phyloP scores from a whole-genome alignment of 768 basidiomycete species.

The Gloeopeniophorella convolvens region DNA sequence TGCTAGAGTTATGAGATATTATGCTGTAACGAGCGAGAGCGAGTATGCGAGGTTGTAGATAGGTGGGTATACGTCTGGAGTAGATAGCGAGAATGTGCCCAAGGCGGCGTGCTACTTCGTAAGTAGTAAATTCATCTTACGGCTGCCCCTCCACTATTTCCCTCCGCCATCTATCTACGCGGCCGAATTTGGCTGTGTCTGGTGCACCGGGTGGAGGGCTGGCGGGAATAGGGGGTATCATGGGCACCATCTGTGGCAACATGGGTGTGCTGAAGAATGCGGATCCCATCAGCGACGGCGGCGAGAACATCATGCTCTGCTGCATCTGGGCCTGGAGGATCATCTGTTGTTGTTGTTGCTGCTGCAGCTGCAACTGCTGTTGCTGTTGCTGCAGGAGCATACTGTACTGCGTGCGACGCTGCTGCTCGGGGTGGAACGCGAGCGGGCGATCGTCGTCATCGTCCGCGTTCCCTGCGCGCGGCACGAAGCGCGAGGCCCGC shows the following conservation, averaged over 20 bases:
- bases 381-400: slow-evolving; percentile 42
- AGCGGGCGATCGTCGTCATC: slow-evolving; percentile 58
- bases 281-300: slow-evolving; percentile 61
- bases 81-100: too few relatives aligned
- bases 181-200: slow-evolving; percentile 59
- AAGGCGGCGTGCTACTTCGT: too few relatives aligned
- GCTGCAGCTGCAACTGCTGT: slow-evolving; percentile 48
- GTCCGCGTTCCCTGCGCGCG: slow-evolving; percentile 5
- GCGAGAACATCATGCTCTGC: slow-evolving; percentile 66
- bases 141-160: slow-evolving; percentile 67
- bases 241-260: slow-evolving; percentile 34
- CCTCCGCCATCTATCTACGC: slow-evolving; percentile 77
- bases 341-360: slow-evolving; percentile 59
- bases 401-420: slow-evolving; percentile 55
- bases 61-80: background rate
- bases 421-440: slow-evolving; percentile 72
- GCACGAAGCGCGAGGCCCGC: slow-evolving; percentile 45
- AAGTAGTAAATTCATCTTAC: too few relatives aligned
- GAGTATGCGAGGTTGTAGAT: background rate
- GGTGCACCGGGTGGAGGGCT: slow-evolving; percentile 54
- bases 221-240: slow-evolving; percentile 37
- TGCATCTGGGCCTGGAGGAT: slow-evolving; percentile 46
- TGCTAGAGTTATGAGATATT: slow-evolving; percentile 9
- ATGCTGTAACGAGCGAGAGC: background rate
- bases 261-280: slow-evolving; percentile 55